Evolutionary conservation across 129 eudicot genomes (phyloP).

Genomic region (Flaveria linearis): DNA sequence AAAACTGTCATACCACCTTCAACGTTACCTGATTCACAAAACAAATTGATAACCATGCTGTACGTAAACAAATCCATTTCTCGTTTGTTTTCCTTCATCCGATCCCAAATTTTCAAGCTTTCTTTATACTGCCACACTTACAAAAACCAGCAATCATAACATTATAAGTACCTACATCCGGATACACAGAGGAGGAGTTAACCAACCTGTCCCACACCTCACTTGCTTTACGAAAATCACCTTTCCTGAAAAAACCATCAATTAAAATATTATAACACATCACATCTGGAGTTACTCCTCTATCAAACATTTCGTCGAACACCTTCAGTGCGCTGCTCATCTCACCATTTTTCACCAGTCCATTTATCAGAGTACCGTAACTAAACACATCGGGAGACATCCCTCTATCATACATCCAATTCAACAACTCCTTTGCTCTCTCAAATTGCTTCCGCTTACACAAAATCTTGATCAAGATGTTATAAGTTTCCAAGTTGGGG

Average conservation of each 20-base stretch:
- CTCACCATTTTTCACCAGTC: slow-evolving; percentile 59
- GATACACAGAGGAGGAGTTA: slow-evolving; percentile 51
- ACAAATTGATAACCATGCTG: slow-evolving; percentile 60
- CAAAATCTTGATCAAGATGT: slow-evolving; percentile 58
- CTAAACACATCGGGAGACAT: slow-evolving; percentile 56
- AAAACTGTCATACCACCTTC: slow-evolving; percentile 61
- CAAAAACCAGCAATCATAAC: slow-evolving; percentile 74
- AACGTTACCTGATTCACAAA: slow-evolving; percentile 66
- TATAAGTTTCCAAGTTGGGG: slow-evolving; percentile 70
- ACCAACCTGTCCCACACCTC: slow-evolving; percentile 69
- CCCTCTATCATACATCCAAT: slow-evolving; percentile 40
- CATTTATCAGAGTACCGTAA: slow-evolving; percentile 67
- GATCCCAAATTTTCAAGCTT: slow-evolving; percentile 59
- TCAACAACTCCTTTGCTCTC: slow-evolving; percentile 43
- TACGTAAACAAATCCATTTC: slow-evolving; percentile 60
- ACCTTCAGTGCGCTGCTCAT: slow-evolving; percentile 51
- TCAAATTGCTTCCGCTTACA: slow-evolving; percentile 53
- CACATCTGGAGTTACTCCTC: slow-evolving; percentile 68
- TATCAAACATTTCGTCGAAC: slow-evolving; percentile 77
- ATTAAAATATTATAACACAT: slow-evolving; percentile 76
- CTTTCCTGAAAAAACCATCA: slow-evolving; percentile 63
- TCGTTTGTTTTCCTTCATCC: slow-evolving; percentile 66
- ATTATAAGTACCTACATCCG: slow-evolving; percentile 71
- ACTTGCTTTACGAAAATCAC: slow-evolving; percentile 44
- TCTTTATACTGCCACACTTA: slow-evolving; percentile 58